Base-by-base conservation (phyloP, 1,139 yeast species). In the Taphrina pruni region DNA sequence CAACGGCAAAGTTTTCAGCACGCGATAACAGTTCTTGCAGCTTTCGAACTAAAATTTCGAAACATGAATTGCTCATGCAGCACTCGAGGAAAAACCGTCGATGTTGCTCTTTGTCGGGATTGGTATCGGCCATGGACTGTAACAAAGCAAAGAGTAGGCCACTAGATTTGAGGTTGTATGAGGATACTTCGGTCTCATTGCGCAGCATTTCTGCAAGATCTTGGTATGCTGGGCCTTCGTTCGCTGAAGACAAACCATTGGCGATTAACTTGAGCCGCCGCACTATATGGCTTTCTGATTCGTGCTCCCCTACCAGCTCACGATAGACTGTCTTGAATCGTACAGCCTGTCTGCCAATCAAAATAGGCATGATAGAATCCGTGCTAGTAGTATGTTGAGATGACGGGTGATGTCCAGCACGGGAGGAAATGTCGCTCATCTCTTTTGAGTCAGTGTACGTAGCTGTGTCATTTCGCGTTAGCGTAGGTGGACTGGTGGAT, bases 1-100 rank as follows among this genome's bases (percentile, higher is more conserved):
- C 78, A 35, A 92, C 86, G 58, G 88, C 91, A 77, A 91, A 90
- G 0, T 88, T 82, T 77, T 92, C 97, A 0, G 87, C 82, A 73
- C 97, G 82, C 0, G 90, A 86, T 55, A 92, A 79, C 0, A 91
- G 86, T 70, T 90, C 94, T 74, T 91, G 96, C 35, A 91, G 79
- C 71, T 87, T 85, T 9, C 79, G 79, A 1, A 89, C 81, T 52
- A 87, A 79, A 41, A 77, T 76, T 43, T 72, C 65, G 35, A 52
- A 32, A 0, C 72, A 38, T 4, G 48, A 35, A 12, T 26, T 54
- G 6, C 54, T 43, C 51, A 58, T 45, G 14, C 51, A n/a, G 14
- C 50, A 9, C 65, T 57, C 54, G 52, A 52, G 46, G 45, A 65
- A 39, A 2, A 26, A 14, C 14, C 26, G 50, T 6, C 73, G 75